Percentiles rank a stretch among this genome's conserved stretches.
Evolutionary conservation across 2,329 filamentous ascomycete species (phyloP).

Genomic region (Alternaria triticina): DNA sequence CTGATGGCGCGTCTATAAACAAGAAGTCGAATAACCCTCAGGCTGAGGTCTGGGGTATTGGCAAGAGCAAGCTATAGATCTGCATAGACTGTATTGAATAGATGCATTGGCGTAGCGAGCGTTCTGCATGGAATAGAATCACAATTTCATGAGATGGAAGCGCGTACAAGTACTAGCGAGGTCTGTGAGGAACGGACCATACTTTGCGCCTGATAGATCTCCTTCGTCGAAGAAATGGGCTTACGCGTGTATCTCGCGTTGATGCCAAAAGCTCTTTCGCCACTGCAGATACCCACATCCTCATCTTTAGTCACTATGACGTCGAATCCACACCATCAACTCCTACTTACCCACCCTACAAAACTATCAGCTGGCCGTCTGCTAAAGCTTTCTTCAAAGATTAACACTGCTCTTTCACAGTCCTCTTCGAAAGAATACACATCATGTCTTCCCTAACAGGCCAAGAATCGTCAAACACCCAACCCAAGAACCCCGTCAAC

Average conservation of each 20-base stretch:
- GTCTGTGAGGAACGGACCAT: not conserved
- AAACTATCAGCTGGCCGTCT: no score
- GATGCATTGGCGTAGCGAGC: not conserved
- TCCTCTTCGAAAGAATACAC: not conserved
- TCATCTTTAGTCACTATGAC: slow-evolving; percentile 10
- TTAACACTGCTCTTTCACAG: no score
- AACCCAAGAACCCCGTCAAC: slow-evolving; percentile 19
- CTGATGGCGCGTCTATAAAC: slow-evolving; percentile 29
- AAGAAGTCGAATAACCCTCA: slow-evolving; percentile 48
- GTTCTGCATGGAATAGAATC: not conserved
- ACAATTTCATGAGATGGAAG: not conserved
- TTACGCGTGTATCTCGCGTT: not conserved
- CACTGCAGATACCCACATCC: not conserved
- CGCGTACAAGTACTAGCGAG: not conserved
- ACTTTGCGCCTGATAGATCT: no score
- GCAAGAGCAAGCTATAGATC: slow-evolving; percentile 52
- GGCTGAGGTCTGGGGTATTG: slow-evolving; percentile 51
- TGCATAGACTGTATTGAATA: not conserved
- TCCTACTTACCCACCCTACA: not conserved
- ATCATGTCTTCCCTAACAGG: slow-evolving; percentile 20
- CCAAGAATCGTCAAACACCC: slow-evolving; percentile 20
- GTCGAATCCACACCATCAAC: not conserved
- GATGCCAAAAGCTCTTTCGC: not conserved
- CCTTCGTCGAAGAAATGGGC: not conserved
- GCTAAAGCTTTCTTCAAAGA: no score